A percentile compares a stretch with the other conserved stretches of the same genome.
phyloP scores from a whole-genome alignment of 2,329 filamentous ascomycete species.

The Chaetomium sp. region DNA sequence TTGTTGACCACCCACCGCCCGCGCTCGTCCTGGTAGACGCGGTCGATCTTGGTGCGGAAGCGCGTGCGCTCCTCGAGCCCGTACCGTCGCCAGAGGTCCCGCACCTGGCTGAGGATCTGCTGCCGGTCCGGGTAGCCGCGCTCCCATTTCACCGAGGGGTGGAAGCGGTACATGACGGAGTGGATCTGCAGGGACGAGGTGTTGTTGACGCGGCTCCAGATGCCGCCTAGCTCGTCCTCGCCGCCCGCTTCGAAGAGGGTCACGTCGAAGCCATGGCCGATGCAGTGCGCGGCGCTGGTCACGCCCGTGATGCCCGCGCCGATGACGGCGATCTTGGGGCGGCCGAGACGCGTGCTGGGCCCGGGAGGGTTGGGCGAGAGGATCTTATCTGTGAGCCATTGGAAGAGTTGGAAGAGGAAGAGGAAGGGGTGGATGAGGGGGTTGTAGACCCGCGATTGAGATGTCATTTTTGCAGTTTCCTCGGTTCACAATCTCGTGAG shows the following conservation, averaged over 20 bases:
- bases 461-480: constrained; percentile 38
- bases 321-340: constrained; percentile 69
- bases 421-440: constrained; percentile 56
- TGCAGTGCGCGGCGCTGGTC: constrained; percentile 77
- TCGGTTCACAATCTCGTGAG: not conserved
- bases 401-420: constrained; percentile 65
- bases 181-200: constrained; percentile 83
- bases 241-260: constrained; percentile 74
- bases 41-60: constrained; percentile 70
- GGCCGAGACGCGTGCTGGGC: constrained; percentile 55
- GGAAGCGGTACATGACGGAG: constrained; percentile 84
- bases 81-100: constrained; percentile 73
- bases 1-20: constrained; percentile 80
- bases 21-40: constrained; percentile 66
- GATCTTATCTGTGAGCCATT: constrained; percentile 64
- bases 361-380: constrained; percentile 71
- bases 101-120: constrained; percentile 74
- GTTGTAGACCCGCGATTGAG: constrained; percentile 42
- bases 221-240: constrained; percentile 70
- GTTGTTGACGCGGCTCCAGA: constrained; percentile 82
- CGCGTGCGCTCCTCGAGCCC: constrained; percentile 68
- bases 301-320: constrained; percentile 74
- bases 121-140: constrained; percentile 75
- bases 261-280: constrained; percentile 84
- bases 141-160: constrained; percentile 75